Base-by-base conservation (phyloP, 139 green algal genomes). In the Picochlorum sp. region DNA sequence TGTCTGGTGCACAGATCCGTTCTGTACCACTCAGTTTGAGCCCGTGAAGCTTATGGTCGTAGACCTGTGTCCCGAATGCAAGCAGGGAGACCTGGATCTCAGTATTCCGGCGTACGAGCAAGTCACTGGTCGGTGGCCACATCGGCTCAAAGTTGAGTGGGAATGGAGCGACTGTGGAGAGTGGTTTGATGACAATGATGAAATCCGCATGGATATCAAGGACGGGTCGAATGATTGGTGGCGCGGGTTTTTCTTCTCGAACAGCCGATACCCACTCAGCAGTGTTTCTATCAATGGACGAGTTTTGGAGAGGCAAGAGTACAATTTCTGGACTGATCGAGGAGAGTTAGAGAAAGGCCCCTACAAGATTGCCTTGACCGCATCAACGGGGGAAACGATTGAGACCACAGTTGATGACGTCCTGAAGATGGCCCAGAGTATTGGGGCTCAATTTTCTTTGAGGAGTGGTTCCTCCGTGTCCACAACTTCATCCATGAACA, bases 171-270 rank as follows among this genome's bases (percentile, higher is more conserved):
- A 53, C 44, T 33, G 22, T 5, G 57, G 39, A 43, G 41, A 41
- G 22, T 31, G 36, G 18, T 59, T 55, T 24, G 41, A 13, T n/a
- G 41, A 22, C 7, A 13, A 41, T n/a, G 39, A 47, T 47, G 8
- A 31, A 13, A 37, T 31, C 33, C 49, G 40, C 8, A 37, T 39
- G 13, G 44, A 18, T 33, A 31, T 47, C 31, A 68, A 68, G 50
- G 32, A 68, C 16, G 61, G 61, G 20, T 8, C 14, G 20, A 68
- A 68, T 35, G n/a, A 6, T 24, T 61, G 29, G n/a, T 68, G 50
- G 50, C 51, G 56, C n/a, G 61, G 50, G 10, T 68, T 68, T 26
- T 50, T 61, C 50, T 33, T 68, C 20, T 61, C 50, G 18, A 60
- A 60, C 50, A 26, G n/a, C 32, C n/a, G 32, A 20, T 50, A 50